These are phyloP conservation scores for Austroboletus festivus DNA, from an alignment of 768 basidiomycete genomes.

Conservation along the genomic window DNA sequence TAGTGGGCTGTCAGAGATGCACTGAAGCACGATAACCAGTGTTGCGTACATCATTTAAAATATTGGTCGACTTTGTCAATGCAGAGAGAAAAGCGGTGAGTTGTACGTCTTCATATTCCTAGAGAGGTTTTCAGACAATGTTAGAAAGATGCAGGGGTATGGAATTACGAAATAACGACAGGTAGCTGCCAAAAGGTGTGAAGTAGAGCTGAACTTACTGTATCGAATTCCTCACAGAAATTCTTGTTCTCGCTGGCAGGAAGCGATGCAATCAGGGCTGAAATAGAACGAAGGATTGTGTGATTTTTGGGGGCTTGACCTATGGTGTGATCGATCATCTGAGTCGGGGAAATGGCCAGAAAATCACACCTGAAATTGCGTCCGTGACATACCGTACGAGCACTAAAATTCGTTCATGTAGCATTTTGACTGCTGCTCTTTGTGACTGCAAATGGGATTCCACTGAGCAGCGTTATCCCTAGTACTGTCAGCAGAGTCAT, in stretches of 20 bases:
- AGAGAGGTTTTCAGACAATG: background rate
- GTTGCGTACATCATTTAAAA: constrained; percentile 81
- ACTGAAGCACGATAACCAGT: background rate
- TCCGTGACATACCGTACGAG: constrained; percentile 84
- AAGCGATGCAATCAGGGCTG: constrained; percentile 82
- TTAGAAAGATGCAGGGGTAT: background rate
- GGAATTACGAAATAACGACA: background rate
- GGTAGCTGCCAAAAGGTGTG: no score
- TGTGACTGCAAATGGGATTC: constrained; percentile 89
- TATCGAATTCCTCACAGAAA: constrained; percentile 88
- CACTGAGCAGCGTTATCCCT: constrained; percentile 48
- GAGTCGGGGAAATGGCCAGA: background rate
- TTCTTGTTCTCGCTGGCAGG: constrained; percentile 81
- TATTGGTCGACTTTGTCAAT: constrained; percentile 84
- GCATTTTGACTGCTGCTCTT: constrained; percentile 93
- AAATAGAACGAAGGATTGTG: constrained; percentile 75
- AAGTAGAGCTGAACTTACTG: constrained; percentile 44
- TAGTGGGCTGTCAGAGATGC: constrained; percentile 17
- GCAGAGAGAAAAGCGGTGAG: constrained; percentile 85
- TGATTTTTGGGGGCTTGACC: constrained; percentile 78
- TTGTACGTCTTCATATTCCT: constrained; percentile 98
- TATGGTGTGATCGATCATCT: constrained; percentile 23
- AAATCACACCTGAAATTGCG: constrained; percentile 63
- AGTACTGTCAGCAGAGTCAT: background rate
- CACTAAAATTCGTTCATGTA: constrained; percentile 84